Evolutionary conservation across 139 green algal genomes (phyloP), one percentile per base, ranked within the genome.

Genomic region (Eudorina sp.): DNA sequence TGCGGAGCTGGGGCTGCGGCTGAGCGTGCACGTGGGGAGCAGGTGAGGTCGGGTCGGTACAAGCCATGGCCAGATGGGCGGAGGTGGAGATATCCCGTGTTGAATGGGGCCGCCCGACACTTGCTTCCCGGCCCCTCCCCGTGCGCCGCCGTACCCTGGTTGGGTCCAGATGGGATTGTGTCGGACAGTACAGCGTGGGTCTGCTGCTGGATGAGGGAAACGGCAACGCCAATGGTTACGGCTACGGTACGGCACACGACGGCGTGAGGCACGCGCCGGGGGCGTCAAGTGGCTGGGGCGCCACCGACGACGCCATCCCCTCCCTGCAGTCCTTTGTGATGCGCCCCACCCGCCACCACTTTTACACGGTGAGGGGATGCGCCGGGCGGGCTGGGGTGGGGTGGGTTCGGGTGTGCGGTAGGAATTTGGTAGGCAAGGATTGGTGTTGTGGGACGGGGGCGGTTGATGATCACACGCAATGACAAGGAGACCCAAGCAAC

Each of bases 11-110:
- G n/a, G 75, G 4, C 83, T 93, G 38, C 69, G 87, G 16, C 51
- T 93, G 11, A 72, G 41, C 31, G 69, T 93, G 36, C 86, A 88
- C 55, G 90, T 91, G 55, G 87, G 87, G 51, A 46, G 25, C 43
- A 86, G 80, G 80, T 86, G 80, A 3, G 80, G 5, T 55, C 58
- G n/a, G 58, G 58, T 13, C 58, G 58, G 19, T n/a, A n/a, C n/a
- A n/a, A n/a, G n/a, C n/a, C n/a, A n/a, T n/a, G n/a, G n/a, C n/a
- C n/a, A n/a, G n/a, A n/a, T n/a, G n/a, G n/a, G n/a, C n/a, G n/a
- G n/a, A n/a, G n/a, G n/a, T n/a, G n/a, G n/a, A n/a, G n/a, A n/a
- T n/a, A n/a, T n/a, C n/a, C n/a, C n/a, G n/a, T n/a, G n/a, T n/a
- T n/a, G n/a, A n/a, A n/a, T n/a, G n/a, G n/a, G n/a, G n/a, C n/a